phyloP scores from a whole-genome alignment of 345 rosid species.

The Syzygium jambos region DNA sequence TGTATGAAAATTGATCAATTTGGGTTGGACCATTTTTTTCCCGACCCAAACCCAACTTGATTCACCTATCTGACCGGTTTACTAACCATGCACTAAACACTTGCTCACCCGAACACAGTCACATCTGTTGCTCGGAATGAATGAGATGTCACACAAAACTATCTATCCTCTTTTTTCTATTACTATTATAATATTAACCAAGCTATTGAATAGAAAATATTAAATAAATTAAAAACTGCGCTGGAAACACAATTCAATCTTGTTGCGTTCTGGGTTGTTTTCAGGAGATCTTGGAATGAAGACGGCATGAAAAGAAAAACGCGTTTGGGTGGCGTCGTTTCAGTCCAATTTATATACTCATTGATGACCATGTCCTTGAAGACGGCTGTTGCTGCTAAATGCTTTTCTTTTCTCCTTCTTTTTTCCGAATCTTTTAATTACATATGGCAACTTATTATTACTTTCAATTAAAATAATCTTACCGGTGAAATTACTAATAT shows the following conservation, averaged over 20 bases:
- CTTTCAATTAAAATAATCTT: not conserved
- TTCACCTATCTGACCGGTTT: too few species aligned
- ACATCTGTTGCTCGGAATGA: not conserved
- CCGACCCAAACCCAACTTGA: too few species aligned
- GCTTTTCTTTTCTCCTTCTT: not conserved
- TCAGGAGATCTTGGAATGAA: not conserved
- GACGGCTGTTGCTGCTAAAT: not conserved
- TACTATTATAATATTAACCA: not conserved
- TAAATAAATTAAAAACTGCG: not conserved
- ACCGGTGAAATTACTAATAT: too few species aligned
- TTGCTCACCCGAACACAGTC: not conserved
- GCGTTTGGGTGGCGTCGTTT: not conserved
- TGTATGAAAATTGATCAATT: too few species aligned
- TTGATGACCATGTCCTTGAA: not conserved
- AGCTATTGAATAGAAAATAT: not conserved
- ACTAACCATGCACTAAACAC: not conserved
- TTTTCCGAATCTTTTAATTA: not conserved
- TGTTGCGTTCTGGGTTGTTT: not conserved
- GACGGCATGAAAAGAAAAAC: not conserved
- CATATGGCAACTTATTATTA: not conserved
- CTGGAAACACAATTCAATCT: not conserved
- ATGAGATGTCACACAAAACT: not conserved
- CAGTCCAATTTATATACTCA: not conserved
- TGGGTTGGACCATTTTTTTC: too few species aligned
- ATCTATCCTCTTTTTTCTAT: not conserved